A percentile compares a stretch with the other conserved stretches of the same genome.
phyloP scores from a whole-genome alignment of 176 grass and related monocot genomes.

The Calamus simplicifolius region DNA sequence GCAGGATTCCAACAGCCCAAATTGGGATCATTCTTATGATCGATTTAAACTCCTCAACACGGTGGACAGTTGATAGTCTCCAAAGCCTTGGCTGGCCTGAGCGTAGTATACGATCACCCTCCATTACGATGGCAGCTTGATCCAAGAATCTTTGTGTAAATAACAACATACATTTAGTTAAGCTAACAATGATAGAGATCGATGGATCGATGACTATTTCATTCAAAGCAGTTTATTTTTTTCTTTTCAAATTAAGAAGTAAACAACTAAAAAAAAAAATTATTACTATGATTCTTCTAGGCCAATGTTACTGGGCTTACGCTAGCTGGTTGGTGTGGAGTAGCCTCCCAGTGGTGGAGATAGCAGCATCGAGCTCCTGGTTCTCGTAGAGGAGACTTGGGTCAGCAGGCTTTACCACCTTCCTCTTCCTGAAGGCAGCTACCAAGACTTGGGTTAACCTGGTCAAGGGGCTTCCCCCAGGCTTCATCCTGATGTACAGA shows the following conservation, averaged over 20 bases:
- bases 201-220: too few species aligned
- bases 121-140: slow-evolving; percentile 11
- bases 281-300: neutral
- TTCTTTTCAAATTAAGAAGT: too few species aligned
- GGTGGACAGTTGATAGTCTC: slow-evolving; percentile 71
- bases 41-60: slow-evolving; percentile 82
- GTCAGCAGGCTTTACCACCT: neutral
- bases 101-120: slow-evolving; percentile 39
- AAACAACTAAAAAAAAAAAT: too few species aligned
- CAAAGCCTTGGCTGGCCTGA: slow-evolving; percentile 53
- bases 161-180: too few species aligned
- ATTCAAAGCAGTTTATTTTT: too few species aligned
- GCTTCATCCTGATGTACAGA: slow-evolving; percentile 14
- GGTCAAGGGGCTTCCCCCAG: slow-evolving; percentile 9
- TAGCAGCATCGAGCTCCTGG: slow-evolving; percentile 1
- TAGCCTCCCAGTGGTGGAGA: slow-evolving; percentile 4
- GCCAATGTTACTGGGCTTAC: neutral
- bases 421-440: slow-evolving; percentile 8
- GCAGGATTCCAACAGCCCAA: slow-evolving; percentile 59
- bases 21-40: slow-evolving; percentile 74
- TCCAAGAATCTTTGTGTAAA: slow-evolving; percentile 1
- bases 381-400: slow-evolving; percentile 1
- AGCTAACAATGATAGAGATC: too few species aligned
- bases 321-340: slow-evolving; percentile 13
- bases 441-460: slow-evolving; percentile 10